Evolutionary conservation across 352 stramenopile species (phyloP).

Genomic region (Phytophthora nicotianae): DNA sequence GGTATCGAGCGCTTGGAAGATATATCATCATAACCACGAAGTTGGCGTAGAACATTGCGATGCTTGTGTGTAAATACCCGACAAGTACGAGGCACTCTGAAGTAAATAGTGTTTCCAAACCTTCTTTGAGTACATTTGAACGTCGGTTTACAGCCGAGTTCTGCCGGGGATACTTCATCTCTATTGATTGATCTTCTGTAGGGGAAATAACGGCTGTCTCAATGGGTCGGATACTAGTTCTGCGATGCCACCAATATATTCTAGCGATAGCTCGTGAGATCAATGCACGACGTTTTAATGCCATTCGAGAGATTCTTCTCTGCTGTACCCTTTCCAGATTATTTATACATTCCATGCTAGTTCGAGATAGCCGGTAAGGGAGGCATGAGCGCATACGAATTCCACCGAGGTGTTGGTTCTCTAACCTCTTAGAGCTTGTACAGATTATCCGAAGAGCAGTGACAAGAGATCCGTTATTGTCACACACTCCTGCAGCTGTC

Average conservation of each 20-base stretch:
- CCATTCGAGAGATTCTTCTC: background rate
- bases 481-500: slow-evolving; percentile 1
- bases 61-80: slow-evolving; percentile 35
- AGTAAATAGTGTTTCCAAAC: slow-evolving; percentile 30
- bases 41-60: slow-evolving; percentile 33
- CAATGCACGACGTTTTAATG: background rate
- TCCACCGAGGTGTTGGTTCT: slow-evolving; percentile 10
- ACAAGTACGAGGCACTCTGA: slow-evolving; percentile 37
- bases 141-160: slow-evolving; percentile 5
- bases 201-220: background rate
- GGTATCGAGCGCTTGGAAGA: slow-evolving; percentile 36
- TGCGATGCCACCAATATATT: background rate
- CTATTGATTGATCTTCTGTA: background rate
- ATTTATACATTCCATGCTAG: background rate
- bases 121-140: slow-evolving; percentile 21
- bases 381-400: slow-evolving; percentile 17
- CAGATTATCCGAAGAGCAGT: slow-evolving; percentile 13
- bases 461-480: slow-evolving; percentile 5
- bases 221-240: background rate
- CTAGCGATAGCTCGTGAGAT: background rate
- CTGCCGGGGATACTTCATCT: background rate
- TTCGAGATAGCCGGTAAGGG: background rate
- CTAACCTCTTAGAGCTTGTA: slow-evolving; percentile 2
- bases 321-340: background rate
- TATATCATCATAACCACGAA: slow-evolving; percentile 24